Conservation (phyloP, 352 stramenopile species). For the Phytophthora rubi region DNA sequence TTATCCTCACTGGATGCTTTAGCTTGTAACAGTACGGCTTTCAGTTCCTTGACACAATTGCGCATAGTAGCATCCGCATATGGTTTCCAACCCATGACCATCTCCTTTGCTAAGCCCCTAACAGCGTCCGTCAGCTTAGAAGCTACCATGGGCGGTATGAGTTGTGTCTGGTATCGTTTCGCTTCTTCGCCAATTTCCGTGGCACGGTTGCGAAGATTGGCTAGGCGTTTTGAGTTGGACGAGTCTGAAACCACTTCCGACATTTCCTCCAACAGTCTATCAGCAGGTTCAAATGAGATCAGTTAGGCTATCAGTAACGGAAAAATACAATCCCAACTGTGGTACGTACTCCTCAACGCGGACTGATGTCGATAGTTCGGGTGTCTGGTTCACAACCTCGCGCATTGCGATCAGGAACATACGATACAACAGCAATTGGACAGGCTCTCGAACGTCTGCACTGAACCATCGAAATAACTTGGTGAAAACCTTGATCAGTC, state of each 20-base stretch:
- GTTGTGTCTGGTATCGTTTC: not conserved
- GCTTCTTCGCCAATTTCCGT: not conserved
- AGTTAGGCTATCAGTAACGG: not conserved
- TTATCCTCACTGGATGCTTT: not conserved
- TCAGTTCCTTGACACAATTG: not conserved
- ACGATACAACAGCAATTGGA: slow-evolving; percentile 3
- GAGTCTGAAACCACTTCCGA: not conserved
- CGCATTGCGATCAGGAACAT: slow-evolving; percentile 10
- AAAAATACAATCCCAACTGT: not conserved
- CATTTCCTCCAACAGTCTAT: not conserved
- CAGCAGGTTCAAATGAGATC: not conserved
- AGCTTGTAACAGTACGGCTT: not conserved
- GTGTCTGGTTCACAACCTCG: not conserved
- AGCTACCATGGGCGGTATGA: not conserved
- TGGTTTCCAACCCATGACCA: not conserved
- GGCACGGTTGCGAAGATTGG: not conserved
- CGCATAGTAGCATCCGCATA: not conserved
- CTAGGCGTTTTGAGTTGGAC: not conserved
- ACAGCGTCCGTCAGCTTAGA: not conserved
- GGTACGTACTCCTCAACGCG: slow-evolving; percentile 8
- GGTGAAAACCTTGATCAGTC: not conserved
- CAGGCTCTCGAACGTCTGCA: slow-evolving; percentile 1
- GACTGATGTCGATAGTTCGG: not conserved
- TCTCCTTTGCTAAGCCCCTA: not conserved
- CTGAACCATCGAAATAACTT: slow-evolving; percentile 5